phyloP scores from a whole-genome alignment of 352 stramenopile genomes.

The Phytophthora megakarya region DNA sequence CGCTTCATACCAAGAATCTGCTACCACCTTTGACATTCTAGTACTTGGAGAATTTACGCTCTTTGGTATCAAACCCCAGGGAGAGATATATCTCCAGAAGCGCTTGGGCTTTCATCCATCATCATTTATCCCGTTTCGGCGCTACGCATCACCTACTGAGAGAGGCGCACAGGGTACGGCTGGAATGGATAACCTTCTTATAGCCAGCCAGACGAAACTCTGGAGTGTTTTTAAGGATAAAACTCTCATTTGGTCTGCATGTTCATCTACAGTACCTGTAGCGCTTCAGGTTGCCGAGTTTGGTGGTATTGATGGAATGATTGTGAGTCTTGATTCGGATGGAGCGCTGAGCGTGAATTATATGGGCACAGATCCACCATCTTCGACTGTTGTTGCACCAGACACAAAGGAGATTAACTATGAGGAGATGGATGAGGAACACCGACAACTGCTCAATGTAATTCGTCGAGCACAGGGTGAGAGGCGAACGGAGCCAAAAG shows the following conservation, averaged over 20 bases:
- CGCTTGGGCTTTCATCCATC: constrained; percentile 74
- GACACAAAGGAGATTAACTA: constrained; percentile 90
- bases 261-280: constrained; percentile 58
- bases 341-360: constrained; percentile 85
- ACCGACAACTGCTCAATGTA: constrained; percentile 86
- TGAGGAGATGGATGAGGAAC: constrained; percentile 91
- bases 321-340: constrained; percentile 79
- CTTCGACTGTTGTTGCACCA: constrained; percentile 63
- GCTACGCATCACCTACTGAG: constrained; percentile 25
- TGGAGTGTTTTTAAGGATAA: constrained; percentile 84
- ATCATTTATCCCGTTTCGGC: constrained; percentile 60
- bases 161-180: constrained; percentile 8
- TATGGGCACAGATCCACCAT: constrained; percentile 89
- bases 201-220: constrained; percentile 75
- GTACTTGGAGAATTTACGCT: constrained; percentile 84
- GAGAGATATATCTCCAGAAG: constrained; percentile 82
- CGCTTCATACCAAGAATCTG: constrained; percentile 51
- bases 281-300: constrained; percentile 71
- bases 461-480: constrained; percentile 81
- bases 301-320: constrained; percentile 75
- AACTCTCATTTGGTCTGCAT: constrained; percentile 81
- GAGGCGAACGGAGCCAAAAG: constrained; percentile 66
- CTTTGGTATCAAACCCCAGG: constrained; percentile 77
- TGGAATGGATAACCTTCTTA: constrained; percentile 72
- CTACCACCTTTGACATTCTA: constrained; percentile 79